Evolutionary conservation across 306 rosid species (phyloP).

Genomic region (Begonia masoniana): DNA sequence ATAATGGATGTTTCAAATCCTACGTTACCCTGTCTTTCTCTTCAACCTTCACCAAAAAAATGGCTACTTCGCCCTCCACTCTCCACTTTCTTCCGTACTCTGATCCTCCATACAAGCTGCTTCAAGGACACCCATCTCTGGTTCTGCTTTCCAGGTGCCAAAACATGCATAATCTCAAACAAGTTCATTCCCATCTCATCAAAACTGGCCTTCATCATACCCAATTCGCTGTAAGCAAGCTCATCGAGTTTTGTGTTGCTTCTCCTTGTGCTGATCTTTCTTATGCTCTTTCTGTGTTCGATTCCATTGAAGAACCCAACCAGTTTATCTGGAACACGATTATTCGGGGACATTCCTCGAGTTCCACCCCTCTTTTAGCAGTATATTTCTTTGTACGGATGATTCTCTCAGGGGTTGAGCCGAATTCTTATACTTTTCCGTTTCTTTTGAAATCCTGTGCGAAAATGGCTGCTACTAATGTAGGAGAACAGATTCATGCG

Average conservation of each 20-base stretch:
- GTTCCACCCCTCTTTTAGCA: constrained; percentile 24
- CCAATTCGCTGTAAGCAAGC: constrained; percentile 45
- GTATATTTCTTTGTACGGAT: constrained; percentile 23
- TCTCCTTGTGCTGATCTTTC: constrained; percentile 40
- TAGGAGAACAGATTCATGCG: constrained; percentile 58
- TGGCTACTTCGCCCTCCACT: constrained; percentile 26
- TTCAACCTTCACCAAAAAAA: constrained; percentile 2
- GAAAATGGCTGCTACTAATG: constrained; percentile 24
- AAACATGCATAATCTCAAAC: constrained; percentile 28
- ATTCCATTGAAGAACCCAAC: constrained; percentile 23
- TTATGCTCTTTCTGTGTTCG: constrained; percentile 47
- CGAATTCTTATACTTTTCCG: constrained; percentile 72
- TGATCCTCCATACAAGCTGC: constrained; percentile 47
- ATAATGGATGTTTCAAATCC: no score
- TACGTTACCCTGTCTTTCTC: no score
- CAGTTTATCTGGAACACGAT: constrained; percentile 55
- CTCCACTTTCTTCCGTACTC: constrained; percentile 36
- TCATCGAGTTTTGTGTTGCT: constrained; percentile 41
- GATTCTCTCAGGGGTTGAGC: constrained; percentile 30
- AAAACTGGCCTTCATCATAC: constrained; percentile 61
- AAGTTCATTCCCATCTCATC: constrained; percentile 51
- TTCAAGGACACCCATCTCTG: constrained; percentile 40
- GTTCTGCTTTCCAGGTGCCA: constrained; percentile 43
- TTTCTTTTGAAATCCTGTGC: constrained; percentile 53
- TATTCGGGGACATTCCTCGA: constrained; percentile 40